phyloP scores from a whole-genome alignment of 495 filamentous ascomycete genomes.

The Echria macrotheca region DNA sequence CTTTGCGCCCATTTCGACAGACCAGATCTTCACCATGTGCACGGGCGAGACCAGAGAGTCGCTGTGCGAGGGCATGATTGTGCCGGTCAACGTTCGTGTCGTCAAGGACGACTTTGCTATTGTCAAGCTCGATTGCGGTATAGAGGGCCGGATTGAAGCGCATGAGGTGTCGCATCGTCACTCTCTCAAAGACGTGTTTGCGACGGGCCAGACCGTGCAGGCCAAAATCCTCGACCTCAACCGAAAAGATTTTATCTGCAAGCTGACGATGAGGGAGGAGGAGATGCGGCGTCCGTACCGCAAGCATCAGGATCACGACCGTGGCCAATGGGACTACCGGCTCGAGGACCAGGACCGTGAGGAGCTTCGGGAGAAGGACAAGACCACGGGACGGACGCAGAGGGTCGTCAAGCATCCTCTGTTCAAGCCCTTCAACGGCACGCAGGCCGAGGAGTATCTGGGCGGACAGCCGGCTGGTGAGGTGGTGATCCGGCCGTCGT shows the following conservation, averaged over 20 bases:
- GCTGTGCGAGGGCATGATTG: slow-evolving; percentile 79
- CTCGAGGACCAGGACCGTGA: slow-evolving; percentile 77
- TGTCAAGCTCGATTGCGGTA: slow-evolving; percentile 86
- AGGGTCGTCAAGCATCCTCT: slow-evolving; percentile 95
- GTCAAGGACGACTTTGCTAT: slow-evolving; percentile 89
- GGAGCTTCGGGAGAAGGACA: slow-evolving; percentile 72
- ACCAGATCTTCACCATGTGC: slow-evolving; percentile 94
- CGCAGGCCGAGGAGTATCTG: slow-evolving; percentile 90
- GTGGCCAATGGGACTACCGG: slow-evolving; percentile 77
- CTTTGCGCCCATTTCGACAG: slow-evolving; percentile 62
- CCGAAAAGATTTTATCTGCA: slow-evolving; percentile 71
- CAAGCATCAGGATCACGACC: slow-evolving; percentile 60
- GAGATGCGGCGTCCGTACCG: slow-evolving; percentile 65
- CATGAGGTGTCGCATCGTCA: slow-evolving; percentile 62
- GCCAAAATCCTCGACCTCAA: slow-evolving; percentile 84
- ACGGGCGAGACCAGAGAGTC: slow-evolving; percentile 88
- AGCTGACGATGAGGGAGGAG: slow-evolving; percentile 77
- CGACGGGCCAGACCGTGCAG: slow-evolving; percentile 73
- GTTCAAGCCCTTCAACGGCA: slow-evolving; percentile 86
- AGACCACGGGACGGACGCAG: slow-evolving; percentile 71
- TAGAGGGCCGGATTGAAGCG: slow-evolving; percentile 78
- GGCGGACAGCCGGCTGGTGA: slow-evolving; percentile 80
- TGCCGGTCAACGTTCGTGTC: slow-evolving; percentile 80
- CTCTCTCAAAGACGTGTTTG: slow-evolving; percentile 53
- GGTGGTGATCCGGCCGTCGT: slow-evolving; percentile 90